Evolutionary conservation across 352 stramenopile genomes (phyloP).

Genomic region (Phytophthora pini): DNA sequence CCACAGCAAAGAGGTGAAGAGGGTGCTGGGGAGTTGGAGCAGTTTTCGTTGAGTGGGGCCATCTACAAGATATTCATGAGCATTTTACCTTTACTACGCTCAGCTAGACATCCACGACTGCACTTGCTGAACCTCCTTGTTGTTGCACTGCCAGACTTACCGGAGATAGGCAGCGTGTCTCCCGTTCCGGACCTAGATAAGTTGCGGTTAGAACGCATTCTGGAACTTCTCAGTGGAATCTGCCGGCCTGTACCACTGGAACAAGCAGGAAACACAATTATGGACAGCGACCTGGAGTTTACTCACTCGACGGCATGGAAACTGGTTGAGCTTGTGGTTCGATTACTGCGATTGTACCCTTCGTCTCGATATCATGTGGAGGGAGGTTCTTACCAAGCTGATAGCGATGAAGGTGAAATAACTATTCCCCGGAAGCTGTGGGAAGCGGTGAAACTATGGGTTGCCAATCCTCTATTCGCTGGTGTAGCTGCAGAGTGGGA

Average conservation of each 20-base stretch:
- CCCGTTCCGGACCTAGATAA: slow-evolving; percentile 42
- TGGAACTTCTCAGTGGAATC: slow-evolving; percentile 44
- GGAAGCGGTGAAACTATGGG: slow-evolving; percentile 36
- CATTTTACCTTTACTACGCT: slow-evolving; percentile 59
- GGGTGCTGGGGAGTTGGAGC: slow-evolving; percentile 9
- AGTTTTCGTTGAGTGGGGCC: slow-evolving; percentile 51
- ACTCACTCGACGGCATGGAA: slow-evolving; percentile 40
- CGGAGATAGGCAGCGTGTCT: slow-evolving; percentile 25
- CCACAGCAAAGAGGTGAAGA: background rate
- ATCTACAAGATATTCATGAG: slow-evolving; percentile 53
- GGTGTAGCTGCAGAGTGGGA: slow-evolving; percentile 45
- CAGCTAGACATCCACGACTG: slow-evolving; percentile 49
- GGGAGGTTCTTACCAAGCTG: background rate
- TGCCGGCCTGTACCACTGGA: slow-evolving; percentile 31
- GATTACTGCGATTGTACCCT: slow-evolving; percentile 42
- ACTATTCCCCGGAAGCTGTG: background rate
- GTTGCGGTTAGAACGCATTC: slow-evolving; percentile 46
- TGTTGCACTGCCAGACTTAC: slow-evolving; percentile 35
- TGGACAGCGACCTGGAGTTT: slow-evolving; percentile 30
- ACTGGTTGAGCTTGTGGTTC: slow-evolving; percentile 51
- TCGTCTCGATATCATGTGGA: slow-evolving; percentile 39
- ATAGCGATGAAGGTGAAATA: background rate
- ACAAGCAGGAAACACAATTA: slow-evolving; percentile 5
- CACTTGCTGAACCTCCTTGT: slow-evolving; percentile 71
- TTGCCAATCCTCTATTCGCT: slow-evolving; percentile 27